Percentiles rank a stretch among this genome's conserved stretches.
Conservation (phyloP, 2,329 filamentous ascomycete genomes). For the Gnomoniopsis sp. region DNA sequence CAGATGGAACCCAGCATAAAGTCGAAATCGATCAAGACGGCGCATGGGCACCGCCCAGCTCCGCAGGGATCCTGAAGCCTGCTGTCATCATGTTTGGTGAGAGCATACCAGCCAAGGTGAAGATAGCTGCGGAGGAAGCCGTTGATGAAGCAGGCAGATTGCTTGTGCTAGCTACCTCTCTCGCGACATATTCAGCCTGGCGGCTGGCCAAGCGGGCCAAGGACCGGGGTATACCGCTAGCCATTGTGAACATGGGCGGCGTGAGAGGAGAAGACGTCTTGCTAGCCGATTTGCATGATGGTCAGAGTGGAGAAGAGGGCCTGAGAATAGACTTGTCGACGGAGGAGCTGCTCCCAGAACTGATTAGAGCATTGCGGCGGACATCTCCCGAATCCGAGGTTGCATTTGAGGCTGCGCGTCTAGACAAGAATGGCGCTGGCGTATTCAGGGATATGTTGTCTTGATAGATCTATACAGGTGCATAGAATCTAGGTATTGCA, state of each 20-base stretch:
- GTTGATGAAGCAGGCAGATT: slow-evolving; percentile 74
- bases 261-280: slow-evolving; percentile 75
- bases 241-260: slow-evolving; percentile 83
- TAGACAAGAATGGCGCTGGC: slow-evolving; percentile 27
- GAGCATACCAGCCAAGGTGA: slow-evolving; percentile 68
- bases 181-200: slow-evolving; percentile 96
- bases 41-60: slow-evolving; percentile 65
- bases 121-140: slow-evolving; percentile 71
- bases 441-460: slow-evolving; percentile 61
- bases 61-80: slow-evolving; percentile 82
- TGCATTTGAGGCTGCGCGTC: slow-evolving; percentile 10
- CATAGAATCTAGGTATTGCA: slow-evolving; percentile 15
- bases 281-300: slow-evolving; percentile 54
- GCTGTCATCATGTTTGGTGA: slow-evolving; percentile 97
- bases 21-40: slow-evolving; percentile 77
- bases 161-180: slow-evolving; percentile 80
- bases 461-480: slow-evolving; percentile 29
- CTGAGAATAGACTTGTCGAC: slow-evolving; percentile 57
- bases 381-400: slow-evolving; percentile 10
- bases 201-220: slow-evolving; percentile 79
- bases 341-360: slow-evolving; percentile 52
- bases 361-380: slow-evolving; percentile 49
- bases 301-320: slow-evolving; percentile 47
- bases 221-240: slow-evolving; percentile 80
- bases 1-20: slow-evolving; percentile 50